Base-by-base conservation (phyloP, 1,284 basidiomycete genomes). In the Boletellus deceptivus region DNA sequence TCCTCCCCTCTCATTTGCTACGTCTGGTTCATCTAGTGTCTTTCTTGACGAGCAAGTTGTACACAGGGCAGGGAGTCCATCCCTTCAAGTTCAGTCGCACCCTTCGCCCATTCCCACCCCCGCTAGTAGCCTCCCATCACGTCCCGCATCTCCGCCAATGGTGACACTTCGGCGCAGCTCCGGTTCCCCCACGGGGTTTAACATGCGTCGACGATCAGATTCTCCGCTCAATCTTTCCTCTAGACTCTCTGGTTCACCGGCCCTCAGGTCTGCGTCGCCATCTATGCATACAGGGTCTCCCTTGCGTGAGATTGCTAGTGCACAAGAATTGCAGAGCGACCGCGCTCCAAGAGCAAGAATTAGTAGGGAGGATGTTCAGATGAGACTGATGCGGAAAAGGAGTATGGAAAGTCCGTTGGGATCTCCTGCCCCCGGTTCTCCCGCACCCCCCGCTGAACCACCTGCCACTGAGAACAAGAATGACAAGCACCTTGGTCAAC, bases 281-380 rank as follows among this genome's bases (percentile, higher is more conserved):
- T 53, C 46, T 10, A 2, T 58, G 18, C 45, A 49, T 33, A 52
- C 54, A 16, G 68, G 59, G n/a, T 68, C 67, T 25, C 65, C 68
- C 6, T 31, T 67, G n/a, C 58, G 60, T 3, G 65, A 66, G 29
- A 46, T 43, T 4, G 46, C 54, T 11, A 68, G 55, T 24, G 41
- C 48, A 2, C 61, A 64, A 29, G 67, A 64, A 9, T 43, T 57
- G 50, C 47, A 59, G 56, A 25, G 64, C 22, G 59, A 61, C 9
- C 70, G 70, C 38, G 25, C 44, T 38, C 43, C 53, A 10, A 66
- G 50, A 47, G 71, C 70, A 22, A 71, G 78, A 45, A 80, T 83
- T 46, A 79, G 69, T 46, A 72, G 74, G 29, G 80, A 81, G 48
- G 77, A 79, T 45, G 73, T 85, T 29, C 75, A 79, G 51, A 68